These are phyloP conservation scores for Vicia villosa DNA, from an alignment of 306 rosid genomes.

Conservation along the genomic window DNA sequence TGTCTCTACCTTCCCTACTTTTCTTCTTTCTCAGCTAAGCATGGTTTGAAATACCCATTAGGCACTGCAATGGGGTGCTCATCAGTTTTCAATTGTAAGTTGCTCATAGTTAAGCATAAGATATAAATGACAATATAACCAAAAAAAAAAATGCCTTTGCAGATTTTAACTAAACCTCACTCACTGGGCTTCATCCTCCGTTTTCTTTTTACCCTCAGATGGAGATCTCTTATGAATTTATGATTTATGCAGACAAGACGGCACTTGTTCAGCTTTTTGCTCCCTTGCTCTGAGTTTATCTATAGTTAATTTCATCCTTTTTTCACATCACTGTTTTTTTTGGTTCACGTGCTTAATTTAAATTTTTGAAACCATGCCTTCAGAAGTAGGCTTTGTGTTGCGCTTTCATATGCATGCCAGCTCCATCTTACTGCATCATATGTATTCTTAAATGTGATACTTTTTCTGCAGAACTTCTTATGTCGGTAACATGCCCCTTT, in stretches of 20 bases:
- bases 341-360: slow-evolving; percentile 19
- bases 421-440: slow-evolving; percentile 26
- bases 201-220: slow-evolving; percentile 10
- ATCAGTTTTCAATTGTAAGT: slow-evolving; percentile 9
- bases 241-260: not conserved
- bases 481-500: slow-evolving; percentile 87
- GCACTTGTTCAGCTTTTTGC: slow-evolving; percentile 19
- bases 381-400: slow-evolving; percentile 27
- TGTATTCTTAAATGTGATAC: slow-evolving; percentile 30
- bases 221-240: slow-evolving; percentile 13
- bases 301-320: slow-evolving; percentile 3
- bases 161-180: not conserved
- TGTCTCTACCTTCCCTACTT: too few relatives aligned
- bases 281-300: slow-evolving; percentile 17
- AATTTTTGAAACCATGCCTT: slow-evolving; percentile 30
- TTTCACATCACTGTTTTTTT: not conserved
- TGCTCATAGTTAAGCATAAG: slow-evolving; percentile 15
- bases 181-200: slow-evolving; percentile 12
- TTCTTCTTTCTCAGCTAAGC: not conserved
- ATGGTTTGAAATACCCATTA: not conserved
- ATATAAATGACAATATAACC: not conserved
- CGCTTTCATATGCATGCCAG: slow-evolving; percentile 33
- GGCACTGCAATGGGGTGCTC: slow-evolving; percentile 3
- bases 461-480: slow-evolving; percentile 82
- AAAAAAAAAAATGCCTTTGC: slow-evolving; percentile 1